Base-by-base conservation (phyloP, 2,329 filamentous ascomycete species). In the Scedosporium minutisporum region DNA sequence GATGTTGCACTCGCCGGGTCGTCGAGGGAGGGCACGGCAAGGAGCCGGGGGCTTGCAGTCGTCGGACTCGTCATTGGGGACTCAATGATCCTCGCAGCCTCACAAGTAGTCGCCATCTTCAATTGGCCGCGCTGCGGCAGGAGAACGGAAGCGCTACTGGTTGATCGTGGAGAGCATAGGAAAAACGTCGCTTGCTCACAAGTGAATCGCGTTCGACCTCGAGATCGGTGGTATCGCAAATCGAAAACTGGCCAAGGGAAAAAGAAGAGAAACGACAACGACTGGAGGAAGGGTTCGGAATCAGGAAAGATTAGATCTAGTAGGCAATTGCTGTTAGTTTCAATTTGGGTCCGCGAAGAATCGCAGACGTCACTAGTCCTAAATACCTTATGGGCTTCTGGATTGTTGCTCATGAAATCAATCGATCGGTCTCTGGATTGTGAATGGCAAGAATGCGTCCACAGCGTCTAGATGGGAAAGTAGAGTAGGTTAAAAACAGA, bases 71-170 rank as follows among this genome's bases (percentile, higher is more conserved):
- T 63, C 38, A 68, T 63, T 57, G 71, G 68, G 60, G 68, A 68
- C 63, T 67, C 73, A 63, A 71, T 68, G 53, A 73, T 69, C 68
- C 68, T 70, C 67, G 73, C 74, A 58, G 75, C 71, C 63, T 71
- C 74, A 66, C 74, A 74, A 65, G 73, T 68, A 65, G 76, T 74
- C 71, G 76, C 75, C 75, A 78, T 78, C 69, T 67, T 75, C 70
- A 23, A 60, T 21, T 25, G 23, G 29, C 57, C 48, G 48, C 62
- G 58, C 62, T 27, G 46, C 57, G 62, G 48, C 62, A 60, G 42
- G 25, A 61, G 18, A 51, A 55, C 53, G 16, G 44, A 63, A 38
- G 60, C 38, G 67, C 73, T 75, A 74, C 75, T 74, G 75, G 64
- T 65, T 64, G 64, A 66, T 66, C 69, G 67, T 68, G 64, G 67